Base-by-base conservation (phyloP, 169 alveolate species). In the Fabrea salina region DNA sequence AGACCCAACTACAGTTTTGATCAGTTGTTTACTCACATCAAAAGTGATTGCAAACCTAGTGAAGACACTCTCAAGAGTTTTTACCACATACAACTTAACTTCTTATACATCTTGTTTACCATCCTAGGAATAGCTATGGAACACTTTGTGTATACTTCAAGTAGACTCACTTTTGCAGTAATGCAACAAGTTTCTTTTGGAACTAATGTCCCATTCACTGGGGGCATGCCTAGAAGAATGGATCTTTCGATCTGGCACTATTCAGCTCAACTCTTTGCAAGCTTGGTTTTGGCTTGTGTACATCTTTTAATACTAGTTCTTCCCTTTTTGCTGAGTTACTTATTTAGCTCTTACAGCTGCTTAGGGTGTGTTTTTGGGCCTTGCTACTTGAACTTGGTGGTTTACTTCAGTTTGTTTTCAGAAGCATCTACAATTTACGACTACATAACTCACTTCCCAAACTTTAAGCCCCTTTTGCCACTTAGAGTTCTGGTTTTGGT, bases 31-130 rank as follows among this genome's bases (percentile, higher is more conserved):
- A n/a, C n/a, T n/a, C n/a, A n/a, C n/a, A n/a, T n/a, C n/a, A 51
- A 22, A 3, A 33, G 37, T 1, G 74, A 37, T 2, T 39, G 35
- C 7, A 41, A 40, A 37, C 75, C 75, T 16, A 25, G 30, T 5
- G 35, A 19, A 22, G 75, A 64, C 7, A 64, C 75, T 37, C 30
- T 64, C 2, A 64, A 32, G n/a, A 64, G 57, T n/a, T 64, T 64
- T 64, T 40, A 64, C 41, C 75, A 64, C 41, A 64, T 64, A 39
- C 75, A 64, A 40, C 30, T 32, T 2, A 64, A 64, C 16, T 64
- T 33, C 5, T 33, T 64, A 16, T 64, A 22, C 30, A 4, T 37
- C 19, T 19, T 64, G 22, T 19, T 64, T 11, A n/a, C 57, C 32
- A 40, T 35, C 19, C 2, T 33, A 39, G 41, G 35, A 56, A 40